Conservation (phyloP, 164 flowering plant genomes). For the Piper longum region DNA sequence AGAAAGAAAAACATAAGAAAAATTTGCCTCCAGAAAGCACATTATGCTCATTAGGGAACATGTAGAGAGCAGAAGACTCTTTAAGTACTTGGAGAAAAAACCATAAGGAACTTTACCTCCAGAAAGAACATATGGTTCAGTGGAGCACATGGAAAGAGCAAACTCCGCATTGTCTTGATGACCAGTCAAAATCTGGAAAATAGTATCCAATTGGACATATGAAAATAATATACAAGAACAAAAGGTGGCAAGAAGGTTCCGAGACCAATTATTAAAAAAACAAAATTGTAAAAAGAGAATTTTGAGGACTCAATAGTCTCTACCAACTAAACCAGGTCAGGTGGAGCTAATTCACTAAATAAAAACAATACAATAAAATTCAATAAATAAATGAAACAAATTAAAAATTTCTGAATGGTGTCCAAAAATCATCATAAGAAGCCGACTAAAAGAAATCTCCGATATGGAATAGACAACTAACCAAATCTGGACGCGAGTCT, state of each 20-base stretch:
- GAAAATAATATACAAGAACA: not conserved
- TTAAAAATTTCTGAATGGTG: not conserved
- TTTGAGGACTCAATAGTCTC: too few relatives aligned
- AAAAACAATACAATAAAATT: too few relatives aligned
- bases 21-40: too few relatives aligned
- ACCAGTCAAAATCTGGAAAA: slow-evolving; percentile 79
- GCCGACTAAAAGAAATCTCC: not conserved
- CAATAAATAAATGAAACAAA: not conserved
- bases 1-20: too few relatives aligned
- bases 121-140: slow-evolving; percentile 88
- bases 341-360: too few relatives aligned
- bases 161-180: slow-evolving; percentile 95
- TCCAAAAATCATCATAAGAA: not conserved
- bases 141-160: slow-evolving; percentile 94
- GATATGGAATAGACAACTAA: not conserved
- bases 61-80: too few relatives aligned
- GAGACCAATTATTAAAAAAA: not conserved
- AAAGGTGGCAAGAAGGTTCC: not conserved
- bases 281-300: not conserved
- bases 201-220: not conserved
- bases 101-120: slow-evolving; percentile 49
- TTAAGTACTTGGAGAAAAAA: not conserved
- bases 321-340: too few relatives aligned
- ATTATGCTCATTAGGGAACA: too few relatives aligned
- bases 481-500: slow-evolving; percentile 81